Evolutionary conservation across 768 basidiomycete genomes (phyloP).

Genomic region (Termitomyces sp.): DNA sequence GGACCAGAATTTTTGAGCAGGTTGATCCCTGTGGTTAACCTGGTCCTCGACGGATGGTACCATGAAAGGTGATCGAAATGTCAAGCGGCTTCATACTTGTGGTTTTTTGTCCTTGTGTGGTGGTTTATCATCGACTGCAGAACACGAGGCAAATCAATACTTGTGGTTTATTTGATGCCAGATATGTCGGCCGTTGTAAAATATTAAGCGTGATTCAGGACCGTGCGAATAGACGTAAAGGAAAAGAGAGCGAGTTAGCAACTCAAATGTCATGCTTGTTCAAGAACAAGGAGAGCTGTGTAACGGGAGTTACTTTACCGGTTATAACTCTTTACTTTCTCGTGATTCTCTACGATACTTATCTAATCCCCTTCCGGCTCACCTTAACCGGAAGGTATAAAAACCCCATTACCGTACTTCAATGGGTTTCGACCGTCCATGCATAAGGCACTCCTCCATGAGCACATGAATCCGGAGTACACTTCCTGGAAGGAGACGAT

Average conservation of each 20-base stretch:
- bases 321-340: no score
- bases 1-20: slow-evolving; percentile 4
- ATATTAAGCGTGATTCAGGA: neutral
- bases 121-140: neutral
- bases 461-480: no score
- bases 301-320: no score
- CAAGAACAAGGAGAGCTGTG: neutral
- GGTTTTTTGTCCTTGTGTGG: neutral
- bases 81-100: neutral
- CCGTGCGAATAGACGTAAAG: neutral
- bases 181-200: no score
- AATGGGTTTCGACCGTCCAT: no score
- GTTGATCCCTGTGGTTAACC: neutral
- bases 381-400: no score
- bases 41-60: neutral
- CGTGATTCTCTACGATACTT: no score
- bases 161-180: neutral
- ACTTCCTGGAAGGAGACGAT: no score
- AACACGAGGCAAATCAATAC: neutral
- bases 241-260: neutral
- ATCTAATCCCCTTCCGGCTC: no score
- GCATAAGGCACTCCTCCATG: no score
- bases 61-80: neutral
- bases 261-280: neutral
- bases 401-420: no score